These are phyloP conservation scores for Aquilaria sinensis DNA, from an alignment of 345 rosid species.

Conservation along the genomic window DNA sequence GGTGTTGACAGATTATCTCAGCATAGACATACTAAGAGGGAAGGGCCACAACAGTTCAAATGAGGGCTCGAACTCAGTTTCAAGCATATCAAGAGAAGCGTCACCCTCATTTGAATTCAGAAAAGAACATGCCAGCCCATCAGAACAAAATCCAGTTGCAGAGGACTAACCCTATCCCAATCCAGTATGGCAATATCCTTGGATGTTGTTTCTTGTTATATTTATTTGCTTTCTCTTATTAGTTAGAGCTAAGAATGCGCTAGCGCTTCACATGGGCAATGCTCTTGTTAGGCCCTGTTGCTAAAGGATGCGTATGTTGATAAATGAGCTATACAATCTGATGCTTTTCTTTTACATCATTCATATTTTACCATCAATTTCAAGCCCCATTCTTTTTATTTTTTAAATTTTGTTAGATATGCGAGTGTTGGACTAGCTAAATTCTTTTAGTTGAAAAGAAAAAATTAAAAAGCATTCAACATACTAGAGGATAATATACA, in stretches of 20 bases:
- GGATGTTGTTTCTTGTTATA: background rate
- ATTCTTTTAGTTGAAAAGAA: no score
- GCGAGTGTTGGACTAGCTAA: no score
- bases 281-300: background rate
- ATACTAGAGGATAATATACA: no score
- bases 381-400: no score
- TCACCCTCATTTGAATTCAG: slow-evolving; percentile 26
- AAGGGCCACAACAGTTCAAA: slow-evolving; percentile 25
- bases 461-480: no score
- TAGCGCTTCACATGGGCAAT: background rate
- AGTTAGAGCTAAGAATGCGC: slow-evolving; percentile 8
- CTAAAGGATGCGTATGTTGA: slow-evolving; percentile 15
- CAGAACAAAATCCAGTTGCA: background rate
- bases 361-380: no score
- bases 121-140: slow-evolving; percentile 22
- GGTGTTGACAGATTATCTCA: slow-evolving; percentile 63
- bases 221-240: background rate
- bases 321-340: background rate
- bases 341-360: no score
- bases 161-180: slow-evolving; percentile 3
- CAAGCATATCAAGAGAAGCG: slow-evolving; percentile 12
- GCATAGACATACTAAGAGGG: slow-evolving; percentile 34
- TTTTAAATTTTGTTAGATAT: no score
- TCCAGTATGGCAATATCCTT: background rate
- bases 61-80: slow-evolving; percentile 19